Evolutionary conservation across 495 filamentous ascomycete species (phyloP), one percentile per base, ranked within the genome.

Genomic region (Aspergillus cavernicola): DNA sequence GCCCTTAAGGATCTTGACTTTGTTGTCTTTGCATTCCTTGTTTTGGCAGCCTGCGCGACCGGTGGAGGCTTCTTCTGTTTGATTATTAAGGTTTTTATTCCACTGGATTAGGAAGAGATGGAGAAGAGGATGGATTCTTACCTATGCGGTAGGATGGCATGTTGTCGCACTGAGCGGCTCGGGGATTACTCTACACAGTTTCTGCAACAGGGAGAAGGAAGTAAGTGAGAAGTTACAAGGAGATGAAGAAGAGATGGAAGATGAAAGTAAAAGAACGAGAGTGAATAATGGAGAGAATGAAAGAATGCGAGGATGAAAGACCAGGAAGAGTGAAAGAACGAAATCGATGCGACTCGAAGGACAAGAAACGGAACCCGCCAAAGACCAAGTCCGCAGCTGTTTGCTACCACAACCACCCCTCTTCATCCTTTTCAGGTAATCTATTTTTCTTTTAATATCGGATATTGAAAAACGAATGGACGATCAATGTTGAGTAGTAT

Each of bases 1-100:
- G 41, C 83, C 88, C 69, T 93, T 93, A 4, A 39, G n/a, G 60
- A 96, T 89, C 65, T 93, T 92, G 52, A 74, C 56, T 6, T 68
- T 70, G 13, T 59, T 59, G 1, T 83, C 70, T 62, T 87, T 87
- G 75, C 88, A 92, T 53, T 80, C 77, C 16, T 67, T 73, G 67
- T 82, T 84, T 51, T 82, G 72, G 69, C 89, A 93, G 52, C 73
- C 80, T 50, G 89, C 87, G 33, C 87, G 84, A 60, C 66, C 73
- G 59, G 61, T 80, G 7, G 65, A 50, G n/a, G 85, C 72, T 28
- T 83, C 33, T 57, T 92, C 88, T 92, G 59, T 40, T 37, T 20
- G 22, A 18, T 6, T 44, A 65, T 55, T 22, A 37, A n/a, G 28
- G 35, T 38, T 16, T 37, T 43, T 26, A 1, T n/a, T 49, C 19